A percentile compares a stretch with the other conserved stretches of the same genome.
phyloP scores from a whole-genome alignment of 257 asterid genomes.

The Handroanthus guayacan region DNA sequence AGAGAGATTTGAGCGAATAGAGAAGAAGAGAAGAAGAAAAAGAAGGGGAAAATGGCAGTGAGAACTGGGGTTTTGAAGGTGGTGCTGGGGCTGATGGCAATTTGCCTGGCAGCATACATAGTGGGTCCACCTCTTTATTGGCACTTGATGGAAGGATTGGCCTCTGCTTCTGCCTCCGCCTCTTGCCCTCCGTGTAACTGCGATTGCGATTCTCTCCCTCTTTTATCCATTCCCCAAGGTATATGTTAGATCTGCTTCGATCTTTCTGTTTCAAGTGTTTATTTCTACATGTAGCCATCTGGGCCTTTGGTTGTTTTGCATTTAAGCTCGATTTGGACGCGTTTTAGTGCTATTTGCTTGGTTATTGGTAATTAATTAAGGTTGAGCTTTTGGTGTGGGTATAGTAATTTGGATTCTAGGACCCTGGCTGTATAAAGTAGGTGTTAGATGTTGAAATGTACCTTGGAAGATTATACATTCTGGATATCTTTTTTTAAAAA shows the following conservation, averaged over 20 bases:
- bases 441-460: no score
- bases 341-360: conserved; percentile 12
- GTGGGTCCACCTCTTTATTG: conserved; percentile 90
- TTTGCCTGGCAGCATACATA: conserved; percentile 71
- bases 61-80: conserved; percentile 61
- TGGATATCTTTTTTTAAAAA: no score
- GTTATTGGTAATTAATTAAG: conserved; percentile 9
- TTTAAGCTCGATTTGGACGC: conserved; percentile 21
- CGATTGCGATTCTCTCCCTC: conserved; percentile 76
- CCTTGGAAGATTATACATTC: no score
- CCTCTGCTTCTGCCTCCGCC: conserved; percentile 62
- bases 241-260: conserved; percentile 45
- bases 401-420: neutral
- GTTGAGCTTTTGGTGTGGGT: conserved; percentile 7
- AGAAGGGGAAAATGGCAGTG: conserved; percentile 57
- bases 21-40: neutral
- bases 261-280: conserved; percentile 32
- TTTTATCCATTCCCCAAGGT: conserved; percentile 77
- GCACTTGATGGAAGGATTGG: conserved; percentile 83
- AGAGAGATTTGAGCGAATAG: conserved; percentile 26
- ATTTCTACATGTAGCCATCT: neutral
- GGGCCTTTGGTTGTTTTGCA: conserved; percentile 6
- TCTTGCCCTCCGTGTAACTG: conserved; percentile 80
- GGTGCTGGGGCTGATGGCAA: conserved; percentile 65
- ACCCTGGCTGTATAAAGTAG: no score